phyloP scores from a whole-genome alignment of 129 eudicot genomes.

The Daucus carota region DNA sequence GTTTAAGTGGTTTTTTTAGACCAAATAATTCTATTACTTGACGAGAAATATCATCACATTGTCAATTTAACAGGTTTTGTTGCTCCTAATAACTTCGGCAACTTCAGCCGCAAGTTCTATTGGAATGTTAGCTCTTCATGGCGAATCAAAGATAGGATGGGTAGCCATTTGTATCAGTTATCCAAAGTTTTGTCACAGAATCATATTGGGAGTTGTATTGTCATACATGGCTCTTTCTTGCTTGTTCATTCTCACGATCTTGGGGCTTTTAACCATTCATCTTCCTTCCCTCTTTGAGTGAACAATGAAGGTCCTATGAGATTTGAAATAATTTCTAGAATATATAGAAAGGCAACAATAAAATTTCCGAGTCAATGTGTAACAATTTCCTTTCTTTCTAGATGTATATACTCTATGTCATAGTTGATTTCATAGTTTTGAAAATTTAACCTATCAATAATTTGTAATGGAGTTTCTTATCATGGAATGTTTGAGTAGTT shows the following conservation, averaged over 20 bases:
- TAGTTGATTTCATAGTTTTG: not conserved
- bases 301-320: not conserved
- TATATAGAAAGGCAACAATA: not conserved
- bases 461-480: not conserved
- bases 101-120: not conserved
- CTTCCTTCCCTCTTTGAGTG: not conserved
- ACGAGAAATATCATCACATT: not conserved
- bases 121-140: not conserved
- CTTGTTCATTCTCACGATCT: not conserved
- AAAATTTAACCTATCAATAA: not conserved
- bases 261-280: not conserved
- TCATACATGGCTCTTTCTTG: not conserved
- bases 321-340: not conserved
- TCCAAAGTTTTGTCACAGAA: not conserved
- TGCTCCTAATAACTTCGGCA: not conserved
- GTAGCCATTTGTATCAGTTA: fast-evolving
- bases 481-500: not conserved
- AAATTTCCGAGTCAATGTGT: not conserved
- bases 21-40: not conserved
- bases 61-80: not conserved
- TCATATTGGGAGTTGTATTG: not conserved
- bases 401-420: not conserved
- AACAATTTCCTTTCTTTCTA: not conserved
- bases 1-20: no score
- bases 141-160: not conserved